Evolutionary conservation across 179 eudicot genomes (phyloP), one percentile per base, ranked within the genome.

Genomic region (Carnegiea gigantea): DNA sequence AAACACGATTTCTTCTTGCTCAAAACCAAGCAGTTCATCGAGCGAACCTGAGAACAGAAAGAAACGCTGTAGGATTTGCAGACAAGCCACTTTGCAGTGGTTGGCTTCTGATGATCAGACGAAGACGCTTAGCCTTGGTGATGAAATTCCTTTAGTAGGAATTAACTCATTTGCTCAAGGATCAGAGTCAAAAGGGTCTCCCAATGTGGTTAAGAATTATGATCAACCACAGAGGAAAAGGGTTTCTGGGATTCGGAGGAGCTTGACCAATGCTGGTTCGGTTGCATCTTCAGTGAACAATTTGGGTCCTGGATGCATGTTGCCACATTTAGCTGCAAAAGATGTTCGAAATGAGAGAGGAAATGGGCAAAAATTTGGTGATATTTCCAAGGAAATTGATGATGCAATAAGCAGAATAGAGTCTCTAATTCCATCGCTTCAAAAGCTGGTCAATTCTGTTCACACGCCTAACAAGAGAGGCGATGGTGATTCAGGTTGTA

Each of bases 381-480:
- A 82, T 83, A 77, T 87, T 75, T 77, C 90, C 28, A 84, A 84
- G 75, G 86, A 87, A 79, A 86, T 89, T 74, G 89, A 86, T 81
- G 84, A 81, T 73, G 89, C 87, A 48, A 86, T 91, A 70, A 81
- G 54, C 78, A 86, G 85, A 77, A 76, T 92, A 44, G 91, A 91
- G 83, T 86, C 89, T 62, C 83, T 87, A 28, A 81, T 91, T 76
- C 82, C 85, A 20, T 70, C 90, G 72, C 86, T 88, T 43, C 88
- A 87, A 71, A 81, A 77, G 40, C 81, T 77, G 46, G 82, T 60
- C 43, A 73, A 77, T 76, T 71, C 78, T 44, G 83, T 23, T 36
- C 70, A 53, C 67, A 40, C 43, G 75, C 73, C 53, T 2, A 77
- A 75, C 59, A 72, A 53, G 75, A 76, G 60, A 38, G 77, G 48